Conservation (phyloP, 441 rosid species). For the Corymbia citriodora region DNA sequence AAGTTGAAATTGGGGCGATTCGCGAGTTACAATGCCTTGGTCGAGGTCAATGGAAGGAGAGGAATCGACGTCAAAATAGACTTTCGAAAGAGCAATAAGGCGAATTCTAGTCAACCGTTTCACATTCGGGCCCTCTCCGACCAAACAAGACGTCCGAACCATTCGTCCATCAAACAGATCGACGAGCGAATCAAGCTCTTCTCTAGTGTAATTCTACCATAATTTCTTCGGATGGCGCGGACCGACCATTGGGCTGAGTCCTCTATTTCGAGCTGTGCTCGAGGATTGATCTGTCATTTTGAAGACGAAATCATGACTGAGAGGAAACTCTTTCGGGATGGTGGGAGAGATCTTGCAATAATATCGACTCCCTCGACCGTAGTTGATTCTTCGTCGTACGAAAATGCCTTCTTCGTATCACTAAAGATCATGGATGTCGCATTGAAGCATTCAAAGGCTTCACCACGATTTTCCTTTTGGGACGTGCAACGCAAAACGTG, state of each 20-base stretch:
- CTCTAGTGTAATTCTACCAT: not conserved
- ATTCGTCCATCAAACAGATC: not conserved
- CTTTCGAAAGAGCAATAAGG: not conserved
- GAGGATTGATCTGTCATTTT: not conserved
- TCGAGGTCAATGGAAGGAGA: not conserved
- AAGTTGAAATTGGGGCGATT: not conserved
- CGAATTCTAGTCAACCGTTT: not conserved
- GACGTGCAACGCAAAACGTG: not conserved
- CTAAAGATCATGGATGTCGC: not conserved
- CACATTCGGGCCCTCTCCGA: not conserved
- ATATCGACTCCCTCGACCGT: not conserved
- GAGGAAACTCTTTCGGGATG: not conserved
- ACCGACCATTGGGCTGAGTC: not conserved
- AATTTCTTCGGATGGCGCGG: not conserved
- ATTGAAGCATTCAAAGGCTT: not conserved
- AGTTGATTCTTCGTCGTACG: not conserved
- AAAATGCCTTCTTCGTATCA: not conserved
- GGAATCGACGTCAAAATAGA: not conserved
- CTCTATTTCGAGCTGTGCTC: not conserved
- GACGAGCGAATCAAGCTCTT: not conserved
- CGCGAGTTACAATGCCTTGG: not conserved
- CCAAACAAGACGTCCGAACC: not conserved
- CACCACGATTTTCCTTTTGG: not conserved
- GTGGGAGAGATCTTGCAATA: not conserved
- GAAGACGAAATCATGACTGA: rapidly evolving